Evolutionary conservation across 2,329 filamentous ascomycete species (phyloP), one percentile per base, ranked within the genome.

Genomic region (Ophiostoma perfectum): DNA sequence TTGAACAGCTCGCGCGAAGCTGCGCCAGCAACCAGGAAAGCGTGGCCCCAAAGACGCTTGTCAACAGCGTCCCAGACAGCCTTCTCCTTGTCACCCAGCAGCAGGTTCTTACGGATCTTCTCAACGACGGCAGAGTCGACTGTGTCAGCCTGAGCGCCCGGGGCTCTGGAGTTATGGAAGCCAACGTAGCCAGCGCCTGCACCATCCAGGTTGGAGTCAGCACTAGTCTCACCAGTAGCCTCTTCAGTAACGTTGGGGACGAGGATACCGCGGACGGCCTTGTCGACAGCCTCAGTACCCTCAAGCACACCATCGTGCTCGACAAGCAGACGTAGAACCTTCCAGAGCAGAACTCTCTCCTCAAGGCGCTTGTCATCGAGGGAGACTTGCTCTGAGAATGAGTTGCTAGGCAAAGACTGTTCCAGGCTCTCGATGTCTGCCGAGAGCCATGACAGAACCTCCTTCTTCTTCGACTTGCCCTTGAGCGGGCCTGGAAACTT

Each of bases 1-100:
- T 93, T 96, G 85, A 96, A 98, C 2, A 96, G 82, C 36, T 92
- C 90, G 64, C 91, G 82, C 1, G 92, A 95, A 79, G 96, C 77
- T 0, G 87, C 88, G 70, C 87, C 85, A 1, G 95, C 90, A 47
- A 99, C 89, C 27, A 99, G 83, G 84, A 99, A 90, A 3, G 95
- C 96, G 77, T 99, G 96, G 2, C 92, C 95, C 96, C 96, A 99
- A 2, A 99, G 81, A 65, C 93, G 88, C 77, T 93, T 93, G 77
- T 99, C 95, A 44, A 93, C 94, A 4, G 95, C 93, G 72, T 90
- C 84, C 94, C 94, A 98, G 0, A 96, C 91, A 5, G 95, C 95
- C 73, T 93, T 92, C 75, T 97, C 93, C 36, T 93, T 87, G 64
- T 98, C 89, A 9, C 96, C 95, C 67, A 86, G 81, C 8, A 96